Evolutionary conservation across 2,329 filamentous ascomycete genomes (phyloP).

Genomic region (Fusarium pilosicola): DNA sequence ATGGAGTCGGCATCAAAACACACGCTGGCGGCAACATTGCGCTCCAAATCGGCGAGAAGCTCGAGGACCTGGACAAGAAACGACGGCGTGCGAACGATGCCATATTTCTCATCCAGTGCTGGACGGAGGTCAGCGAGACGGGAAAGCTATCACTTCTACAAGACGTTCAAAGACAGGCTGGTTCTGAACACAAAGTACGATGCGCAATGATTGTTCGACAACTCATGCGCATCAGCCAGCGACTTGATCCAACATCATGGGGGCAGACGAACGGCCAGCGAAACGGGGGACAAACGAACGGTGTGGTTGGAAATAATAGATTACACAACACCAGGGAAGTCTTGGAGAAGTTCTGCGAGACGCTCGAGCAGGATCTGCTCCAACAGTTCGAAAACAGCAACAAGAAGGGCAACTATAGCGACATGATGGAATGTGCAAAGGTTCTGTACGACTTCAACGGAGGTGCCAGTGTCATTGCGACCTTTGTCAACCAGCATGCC

Average conservation of each 20-base stretch:
- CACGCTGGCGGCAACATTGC: conserved; percentile 84
- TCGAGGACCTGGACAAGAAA: conserved; percentile 95
- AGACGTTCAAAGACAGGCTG: conserved; percentile 84
- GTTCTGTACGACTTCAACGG: conserved; percentile 97
- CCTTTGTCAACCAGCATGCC: conserved; percentile 98
- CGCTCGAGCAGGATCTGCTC: conserved; percentile 91
- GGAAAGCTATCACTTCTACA: conserved; percentile 89
- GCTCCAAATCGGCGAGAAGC: conserved; percentile 90
- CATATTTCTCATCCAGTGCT: conserved; percentile 95
- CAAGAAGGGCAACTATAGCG: conserved; percentile 91
- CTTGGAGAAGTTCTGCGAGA: conserved; percentile 96
- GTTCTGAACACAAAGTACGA: conserved; percentile 90
- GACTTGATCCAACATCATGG: conserved; percentile 83
- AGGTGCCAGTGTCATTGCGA: conserved; percentile 91
- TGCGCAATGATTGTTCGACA: conserved; percentile 95
- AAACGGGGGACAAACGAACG: conserved; percentile 60
- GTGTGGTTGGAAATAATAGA: conserved; percentile 51
- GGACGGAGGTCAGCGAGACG: conserved; percentile 92
- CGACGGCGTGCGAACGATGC: conserved; percentile 89
- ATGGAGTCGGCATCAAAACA: conserved; percentile 48
- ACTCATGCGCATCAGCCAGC: conserved; percentile 91
- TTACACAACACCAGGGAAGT: conserved; percentile 81
- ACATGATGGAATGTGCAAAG: conserved; percentile 96
- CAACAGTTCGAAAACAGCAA: conserved; percentile 99
- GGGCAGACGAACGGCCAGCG: conserved; percentile 66